Evolutionary conservation across 2,329 filamentous ascomycete genomes (phyloP).

Genomic region (Knufia petricola): DNA sequence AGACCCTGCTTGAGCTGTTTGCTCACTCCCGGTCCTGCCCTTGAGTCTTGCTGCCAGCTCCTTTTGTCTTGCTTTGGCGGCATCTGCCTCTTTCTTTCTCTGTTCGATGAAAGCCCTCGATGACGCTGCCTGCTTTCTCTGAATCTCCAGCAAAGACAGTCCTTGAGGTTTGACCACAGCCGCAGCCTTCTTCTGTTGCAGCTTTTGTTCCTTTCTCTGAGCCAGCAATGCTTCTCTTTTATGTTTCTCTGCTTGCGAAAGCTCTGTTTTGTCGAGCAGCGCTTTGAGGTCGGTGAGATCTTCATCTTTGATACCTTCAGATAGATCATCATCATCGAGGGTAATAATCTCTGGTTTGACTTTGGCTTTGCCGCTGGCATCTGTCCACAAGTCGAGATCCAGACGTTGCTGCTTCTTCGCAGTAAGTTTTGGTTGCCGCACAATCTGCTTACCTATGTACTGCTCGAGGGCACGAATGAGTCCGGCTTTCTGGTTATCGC

Average conservation of each 20-base stretch:
- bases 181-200: conserved; percentile 9
- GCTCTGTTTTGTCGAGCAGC: neutral
- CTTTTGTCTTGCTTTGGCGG: conserved; percentile 61
- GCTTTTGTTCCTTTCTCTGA: conserved; percentile 16
- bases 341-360: conserved; percentile 21
- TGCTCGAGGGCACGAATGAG: conserved; percentile 54
- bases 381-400: conserved; percentile 28
- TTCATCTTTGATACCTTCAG: conserved; percentile 31
- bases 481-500: conserved; percentile 73
- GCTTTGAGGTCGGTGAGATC: conserved; percentile 12
- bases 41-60: conserved; percentile 58
- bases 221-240: conserved; percentile 16
- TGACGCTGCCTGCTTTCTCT: conserved; percentile 27
- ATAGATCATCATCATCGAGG: conserved; percentile 30
- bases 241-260: conserved; percentile 22
- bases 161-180: conserved; percentile 11
- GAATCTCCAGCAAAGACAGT: conserved; percentile 3
- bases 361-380: conserved; percentile 17
- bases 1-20: conserved; percentile 66
- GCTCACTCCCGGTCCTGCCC: conserved; percentile 45
- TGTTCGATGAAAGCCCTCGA: conserved; percentile 58
- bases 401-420: conserved; percentile 34
- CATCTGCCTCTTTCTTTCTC: conserved; percentile 64
- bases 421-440: conserved; percentile 32
- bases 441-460: conserved; percentile 37